Conservation (phyloP, 768 basidiomycete species). For the Clathrus columnatus region DNA sequence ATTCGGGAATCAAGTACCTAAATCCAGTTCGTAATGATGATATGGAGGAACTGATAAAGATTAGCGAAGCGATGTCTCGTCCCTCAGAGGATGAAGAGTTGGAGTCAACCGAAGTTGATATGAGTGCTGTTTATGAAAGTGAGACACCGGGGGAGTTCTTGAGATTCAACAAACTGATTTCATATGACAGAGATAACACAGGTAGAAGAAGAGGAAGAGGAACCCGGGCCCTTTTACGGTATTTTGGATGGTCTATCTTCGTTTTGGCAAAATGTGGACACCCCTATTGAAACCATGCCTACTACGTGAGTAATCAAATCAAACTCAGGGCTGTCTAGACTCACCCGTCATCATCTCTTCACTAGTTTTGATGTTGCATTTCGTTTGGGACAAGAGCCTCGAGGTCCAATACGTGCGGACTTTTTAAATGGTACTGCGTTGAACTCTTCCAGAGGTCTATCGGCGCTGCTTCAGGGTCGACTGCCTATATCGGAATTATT, state of each 20-base stretch:
- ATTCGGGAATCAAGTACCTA: background rate
- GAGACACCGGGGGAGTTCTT: conserved; percentile 14
- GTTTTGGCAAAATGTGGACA: conserved; percentile 47
- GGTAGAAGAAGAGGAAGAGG: conserved; percentile 22
- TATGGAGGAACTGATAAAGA: conserved; percentile 31
- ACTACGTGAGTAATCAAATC: conserved; percentile 41
- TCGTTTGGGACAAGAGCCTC: conserved; percentile 42
- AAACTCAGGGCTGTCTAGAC: background rate
- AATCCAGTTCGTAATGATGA: conserved; percentile 16
- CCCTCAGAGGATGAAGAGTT: background rate
- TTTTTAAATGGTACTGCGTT: conserved; percentile 50
- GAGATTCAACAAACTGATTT: conserved; percentile 1
- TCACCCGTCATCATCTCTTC: background rate
- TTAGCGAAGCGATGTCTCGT: background rate
- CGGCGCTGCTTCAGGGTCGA: conserved; percentile 40
- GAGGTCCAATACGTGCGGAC: conserved; percentile 36
- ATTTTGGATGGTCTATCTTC: conserved; percentile 44
- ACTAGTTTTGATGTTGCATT: conserved; percentile 57
- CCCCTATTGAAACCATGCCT: conserved; percentile 42
- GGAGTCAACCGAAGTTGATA: conserved; percentile 36
- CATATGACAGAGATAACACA: conserved; percentile 32
- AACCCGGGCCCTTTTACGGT: conserved; percentile 35
- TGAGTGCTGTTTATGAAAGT: conserved; percentile 52
- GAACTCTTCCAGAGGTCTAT: conserved; percentile 43
- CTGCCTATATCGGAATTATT: conserved; percentile 32